Base-by-base conservation (phyloP, 441 rosid genomes). In the Erodium moschatum region DNA sequence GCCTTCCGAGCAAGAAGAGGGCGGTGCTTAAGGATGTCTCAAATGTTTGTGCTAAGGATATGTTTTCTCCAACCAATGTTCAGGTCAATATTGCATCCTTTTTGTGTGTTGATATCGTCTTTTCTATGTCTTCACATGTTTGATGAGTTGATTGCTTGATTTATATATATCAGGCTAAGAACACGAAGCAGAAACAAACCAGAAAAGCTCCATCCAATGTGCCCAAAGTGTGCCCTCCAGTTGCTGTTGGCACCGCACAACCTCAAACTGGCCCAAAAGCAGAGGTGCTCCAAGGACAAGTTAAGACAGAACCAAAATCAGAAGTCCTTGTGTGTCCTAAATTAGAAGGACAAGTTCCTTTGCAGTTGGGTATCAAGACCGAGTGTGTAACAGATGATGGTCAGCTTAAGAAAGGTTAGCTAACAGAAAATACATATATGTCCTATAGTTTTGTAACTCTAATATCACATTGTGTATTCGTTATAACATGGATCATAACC, bases 21-120 rank as follows among this genome's bases (percentile, higher is more conserved):
- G 85, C 83, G 3, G 86, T 77, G 74, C 89, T 90, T 72, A 83
- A 77, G 76, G 97, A 92, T 76, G 85, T 88, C 77, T 81, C 97
- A 5, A 90, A 90, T 80, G 81, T 81, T 76, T 73, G 81, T 64
- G 83, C 85, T 69, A 73, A 77, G 29, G 75, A 63, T 74, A 83
- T 85, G 81, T 74, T 83, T 70, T 79, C 68, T 70, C 81, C 84
- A 72, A 68, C 84, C 24, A 80, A 83, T 74, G 62, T 79, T 75
- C 81, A 87, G 92, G 98, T 88, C 74, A 69, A 79, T 73, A 33
- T 33, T 3, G 5, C 38, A 33, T 33, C 38, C 38, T 33, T 33
- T 33, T 33, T 33, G 38, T 33, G 38, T 33, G 6, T 33, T 0
- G 38, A 33, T 33, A 24, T 24, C 2, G 27, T 24, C 27, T 24